Base-by-base conservation (phyloP, 1,284 basidiomycete species). In the Boletus mariae region DNA sequence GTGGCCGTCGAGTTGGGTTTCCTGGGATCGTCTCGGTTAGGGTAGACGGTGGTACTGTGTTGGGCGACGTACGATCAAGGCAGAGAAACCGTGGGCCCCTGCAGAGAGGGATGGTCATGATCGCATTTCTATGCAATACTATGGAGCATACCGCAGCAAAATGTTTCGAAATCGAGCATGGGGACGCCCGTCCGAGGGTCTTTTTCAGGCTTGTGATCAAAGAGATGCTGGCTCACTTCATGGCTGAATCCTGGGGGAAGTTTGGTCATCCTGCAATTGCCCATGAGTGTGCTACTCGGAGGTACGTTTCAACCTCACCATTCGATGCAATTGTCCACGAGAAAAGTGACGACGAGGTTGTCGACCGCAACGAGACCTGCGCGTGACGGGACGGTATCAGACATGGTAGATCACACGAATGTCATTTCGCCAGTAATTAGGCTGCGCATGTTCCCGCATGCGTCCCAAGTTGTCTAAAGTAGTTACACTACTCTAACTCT, bases 41-140 rank as follows among this genome's bases (percentile, higher is more conserved):
- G 20, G 20, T 20, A 20, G 20, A 20, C 20, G 20, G 15, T 7
- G 13, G n/a, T n/a, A n/a, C n/a, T 0, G 42, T 17, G 11, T 12
- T 4, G 40, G 1, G 17, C 15, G 15, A 65, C 81, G 62, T 65
- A 89, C 89, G 57, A 93, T 84, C 41, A 92, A 71, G 29, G 83
- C 84, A 28, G 89, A 82, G 61, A 93, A 87, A 0, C 90, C 90
- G 71, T 92, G 91, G 1, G 90, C 90, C 6, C 87, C 89, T 87
- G 57, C n/a, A n/a, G n/a, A 28, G 23, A 31, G 38, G 4, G 2
- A 28, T 28, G 28, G 28, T 52, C 29, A 32, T 42, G 26, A 61
- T 31, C 11, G 32, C 26, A 20, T 6, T 6, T 35, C 13, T 4
- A 11, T 5, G 12, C 13, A 15, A 15, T n/a, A 15, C 4, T 15